Base-by-base conservation (phyloP, 2,329 filamentous ascomycete species). In the Alternaria postmessia region DNA sequence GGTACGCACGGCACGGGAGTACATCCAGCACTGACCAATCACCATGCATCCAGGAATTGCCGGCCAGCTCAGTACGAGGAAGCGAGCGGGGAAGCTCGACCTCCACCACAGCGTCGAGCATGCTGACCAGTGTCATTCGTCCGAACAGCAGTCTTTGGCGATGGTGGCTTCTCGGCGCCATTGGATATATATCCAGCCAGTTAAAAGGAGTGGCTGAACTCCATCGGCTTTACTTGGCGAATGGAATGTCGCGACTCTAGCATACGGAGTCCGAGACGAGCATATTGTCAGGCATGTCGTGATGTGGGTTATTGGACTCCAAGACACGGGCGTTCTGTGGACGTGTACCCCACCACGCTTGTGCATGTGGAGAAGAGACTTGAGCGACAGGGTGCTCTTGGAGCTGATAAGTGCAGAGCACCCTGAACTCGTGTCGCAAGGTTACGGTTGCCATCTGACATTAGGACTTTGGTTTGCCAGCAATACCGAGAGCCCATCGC, bases 11-110 rank as follows among this genome's bases (percentile, higher is more conserved):
- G 34, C 16, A 38, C 34, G 39, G 20, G 8, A 24, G 39, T 42
- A 24, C 7, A 20, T 2, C 22, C 20, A 14, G 5, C 8, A 20
- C 32, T 12, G 28, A 44, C 53, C 57, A 60, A 41, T 51, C 34
- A 60, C 11, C n/a, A 7, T 4, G 11, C 14, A n/a, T 41, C 20
- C 26, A 8, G 5, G 26, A 28, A 42, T 26, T 39, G 41, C 30
- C 44, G 42, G 38, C 36, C 26, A 51, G 43, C 53, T 44, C 42
- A 32, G 22, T 24, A 44, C 14, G 32, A 16, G 18, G 28, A n/a
- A 42, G n/a, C 34, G 41, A 57, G 46, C 47, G 48, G 46, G 53
- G 47, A 39, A 57, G 42, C n/a, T 32, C 24, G 36, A n/a, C 26
- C 34, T 57, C 22, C 26, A 51, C 41, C 30, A 47, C 28, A 12